Conservation (phyloP, 176 grass and related monocot species). For the Juncus inflexus region DNA sequence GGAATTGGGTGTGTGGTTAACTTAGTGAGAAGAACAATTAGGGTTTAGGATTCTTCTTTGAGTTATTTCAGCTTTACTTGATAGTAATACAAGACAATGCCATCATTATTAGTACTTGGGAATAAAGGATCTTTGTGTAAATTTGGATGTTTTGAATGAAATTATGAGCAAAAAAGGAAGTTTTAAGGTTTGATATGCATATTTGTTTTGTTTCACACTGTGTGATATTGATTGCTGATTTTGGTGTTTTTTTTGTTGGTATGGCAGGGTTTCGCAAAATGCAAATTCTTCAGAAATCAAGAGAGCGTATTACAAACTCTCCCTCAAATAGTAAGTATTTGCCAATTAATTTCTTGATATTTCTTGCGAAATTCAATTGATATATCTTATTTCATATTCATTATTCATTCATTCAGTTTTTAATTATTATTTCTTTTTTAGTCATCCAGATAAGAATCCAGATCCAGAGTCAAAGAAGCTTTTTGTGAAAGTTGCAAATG, state of each 20-base stretch:
- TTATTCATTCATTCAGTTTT: neutral
- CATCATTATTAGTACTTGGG: no score
- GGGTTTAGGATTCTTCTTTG: no score
- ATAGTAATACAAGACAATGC: no score
- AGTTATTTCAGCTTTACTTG: no score
- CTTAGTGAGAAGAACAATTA: no score
- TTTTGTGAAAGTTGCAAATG: conserved; percentile 90
- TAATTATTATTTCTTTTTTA: conserved; percentile 1
- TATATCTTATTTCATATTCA: neutral
- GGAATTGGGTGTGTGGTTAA: no score
- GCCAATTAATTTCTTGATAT: no score
- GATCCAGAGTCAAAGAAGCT: conserved; percentile 88
- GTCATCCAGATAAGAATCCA: conserved; percentile 92
- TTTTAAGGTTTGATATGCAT: neutral
- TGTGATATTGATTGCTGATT: neutral
- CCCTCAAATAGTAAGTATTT: conserved; percentile 63
- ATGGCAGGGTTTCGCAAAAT: conserved; percentile 59
- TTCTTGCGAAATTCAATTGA: neutral
- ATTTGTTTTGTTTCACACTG: neutral
- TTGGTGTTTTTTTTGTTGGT: neutral
- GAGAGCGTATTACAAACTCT: conserved; percentile 97
- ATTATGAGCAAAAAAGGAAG: neutral
- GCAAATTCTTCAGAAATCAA: conserved; percentile 88
- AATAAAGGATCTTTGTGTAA: neutral
- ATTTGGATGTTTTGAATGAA: neutral